Conservation (phyloP, 805 yeast species). For the Cyberlindnera petersonii region DNA sequence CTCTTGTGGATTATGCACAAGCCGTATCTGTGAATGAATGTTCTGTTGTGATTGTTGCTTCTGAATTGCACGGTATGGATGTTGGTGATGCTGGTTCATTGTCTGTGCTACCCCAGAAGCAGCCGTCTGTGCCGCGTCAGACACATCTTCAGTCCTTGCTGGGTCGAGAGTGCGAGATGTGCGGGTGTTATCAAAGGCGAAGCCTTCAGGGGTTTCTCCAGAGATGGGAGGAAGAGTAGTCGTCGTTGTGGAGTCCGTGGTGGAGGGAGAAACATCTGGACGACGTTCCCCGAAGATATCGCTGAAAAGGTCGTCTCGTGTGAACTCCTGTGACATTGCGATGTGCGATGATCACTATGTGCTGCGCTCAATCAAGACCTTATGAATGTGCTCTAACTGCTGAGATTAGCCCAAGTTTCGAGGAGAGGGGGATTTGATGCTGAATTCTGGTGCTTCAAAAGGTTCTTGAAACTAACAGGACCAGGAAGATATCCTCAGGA, state of each 20-base stretch:
- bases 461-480: too few relatives aligned
- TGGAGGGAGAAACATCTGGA: slow-evolving; percentile 16
- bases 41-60: background rate
- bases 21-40: too few relatives aligned
- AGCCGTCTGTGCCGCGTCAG: background rate
- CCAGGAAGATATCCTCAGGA: too few relatives aligned
- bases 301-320: slow-evolving; percentile 29
- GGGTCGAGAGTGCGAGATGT: slow-evolving; percentile 9
- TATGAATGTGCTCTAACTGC: too few relatives aligned
- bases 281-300: slow-evolving; percentile 31
- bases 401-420: too few relatives aligned
- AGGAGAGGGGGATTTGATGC: too few relatives aligned
- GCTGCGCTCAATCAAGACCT: too few relatives aligned
- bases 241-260: too few relatives aligned
- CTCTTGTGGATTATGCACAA: too few relatives aligned
- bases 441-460: too few relatives aligned
- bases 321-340: slow-evolving; percentile 13
- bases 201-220: slow-evolving; percentile 1
- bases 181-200: slow-evolving; percentile 9
- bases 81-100: slow-evolving; percentile 1
- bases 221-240: too few relatives aligned
- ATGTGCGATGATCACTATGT: background rate
- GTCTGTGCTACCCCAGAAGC: background rate
- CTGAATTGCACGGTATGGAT: slow-evolving; percentile 1
- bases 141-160: slow-evolving; percentile 2